A percentile compares a stretch with the other conserved stretches of the same genome.
Conservation (phyloP, 495 filamentous ascomycete genomes). For the Penicillium lividum region DNA sequence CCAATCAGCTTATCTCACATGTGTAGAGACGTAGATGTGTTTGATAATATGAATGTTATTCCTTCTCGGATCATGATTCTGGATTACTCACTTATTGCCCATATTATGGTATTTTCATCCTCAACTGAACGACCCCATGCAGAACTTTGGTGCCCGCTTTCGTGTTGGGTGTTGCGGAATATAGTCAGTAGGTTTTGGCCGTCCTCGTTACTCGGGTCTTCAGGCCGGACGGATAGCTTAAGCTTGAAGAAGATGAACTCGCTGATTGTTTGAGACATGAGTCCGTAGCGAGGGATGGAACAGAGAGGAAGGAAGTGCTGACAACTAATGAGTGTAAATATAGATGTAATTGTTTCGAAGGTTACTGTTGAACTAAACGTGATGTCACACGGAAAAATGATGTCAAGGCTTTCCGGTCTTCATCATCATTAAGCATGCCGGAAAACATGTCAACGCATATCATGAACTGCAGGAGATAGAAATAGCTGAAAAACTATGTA, state of each 20-base stretch:
- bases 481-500: slow-evolving; percentile 8
- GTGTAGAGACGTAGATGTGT: not conserved
- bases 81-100: slow-evolving; percentile 37
- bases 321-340: not conserved
- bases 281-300: not conserved
- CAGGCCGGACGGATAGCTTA: slow-evolving; percentile 42
- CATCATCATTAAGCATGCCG: slow-evolving; percentile 14
- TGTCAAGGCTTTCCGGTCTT: slow-evolving; percentile 21
- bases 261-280: slow-evolving; percentile 27
- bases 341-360: not conserved
- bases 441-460: slow-evolving; percentile 4
- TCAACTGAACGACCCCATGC: slow-evolving; percentile 43
- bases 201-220: slow-evolving; percentile 37
- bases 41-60: not conserved
- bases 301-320: not conserved
- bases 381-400: slow-evolving; percentile 26
- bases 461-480: slow-evolving; percentile 1
- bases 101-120: slow-evolving; percentile 39
- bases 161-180: slow-evolving; percentile 31
- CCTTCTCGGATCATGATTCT: not conserved
- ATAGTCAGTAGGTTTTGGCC: slow-evolving; percentile 32
- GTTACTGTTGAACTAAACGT: not conserved
- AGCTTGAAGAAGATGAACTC: slow-evolving; percentile 46
- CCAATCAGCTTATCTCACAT: not conserved
- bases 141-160: slow-evolving; percentile 41